Percentiles rank a stretch among this genome's conserved stretches.
Conservation (phyloP, 1,284 basidiomycete species). For the Phellinidium pouzarii region DNA sequence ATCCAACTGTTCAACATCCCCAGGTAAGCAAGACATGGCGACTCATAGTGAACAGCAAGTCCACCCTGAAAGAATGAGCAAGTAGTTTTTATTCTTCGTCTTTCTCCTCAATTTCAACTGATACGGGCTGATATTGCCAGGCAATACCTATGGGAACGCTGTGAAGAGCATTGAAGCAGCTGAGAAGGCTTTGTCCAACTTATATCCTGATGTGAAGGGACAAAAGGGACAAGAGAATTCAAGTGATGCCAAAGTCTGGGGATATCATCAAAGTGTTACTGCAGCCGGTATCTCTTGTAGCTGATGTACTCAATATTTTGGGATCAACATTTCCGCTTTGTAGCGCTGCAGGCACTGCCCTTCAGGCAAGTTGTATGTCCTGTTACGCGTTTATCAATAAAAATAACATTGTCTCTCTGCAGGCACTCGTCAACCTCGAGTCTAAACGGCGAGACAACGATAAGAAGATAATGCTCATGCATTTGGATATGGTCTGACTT, state of each 20-base stretch:
- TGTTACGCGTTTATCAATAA: background rate
- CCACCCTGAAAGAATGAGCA: background rate
- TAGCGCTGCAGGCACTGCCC: slow-evolving; percentile 14
- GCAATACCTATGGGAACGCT: slow-evolving; percentile 15
- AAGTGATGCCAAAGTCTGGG: slow-evolving; percentile 19
- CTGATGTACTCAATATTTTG: slow-evolving; percentile 17
- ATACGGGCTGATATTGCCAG: background rate
- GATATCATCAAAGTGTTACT: slow-evolving; percentile 19
- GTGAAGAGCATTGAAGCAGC: slow-evolving; percentile 19
- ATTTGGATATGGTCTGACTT: slow-evolving; percentile 19
- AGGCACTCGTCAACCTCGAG: slow-evolving; percentile 18
- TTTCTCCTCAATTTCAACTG: background rate
- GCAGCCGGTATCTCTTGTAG: slow-evolving; percentile 19
- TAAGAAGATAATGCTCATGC: slow-evolving; percentile 16
- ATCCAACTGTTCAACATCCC: too few relatives aligned
- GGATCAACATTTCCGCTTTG: slow-evolving; percentile 17
- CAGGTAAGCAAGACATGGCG: too few relatives aligned
- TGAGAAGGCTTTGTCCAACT: slow-evolving; percentile 12
- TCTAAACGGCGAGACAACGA: slow-evolving; percentile 19
- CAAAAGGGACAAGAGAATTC: slow-evolving; percentile 15
- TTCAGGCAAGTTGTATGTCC: slow-evolving; percentile 12
- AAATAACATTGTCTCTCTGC: background rate
- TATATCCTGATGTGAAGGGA: slow-evolving; percentile 17
- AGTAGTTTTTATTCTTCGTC: background rate
- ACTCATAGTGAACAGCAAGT: background rate